Conservation (phyloP, 1,284 basidiomycete genomes). For the Ganoderma meredithae region DNA sequence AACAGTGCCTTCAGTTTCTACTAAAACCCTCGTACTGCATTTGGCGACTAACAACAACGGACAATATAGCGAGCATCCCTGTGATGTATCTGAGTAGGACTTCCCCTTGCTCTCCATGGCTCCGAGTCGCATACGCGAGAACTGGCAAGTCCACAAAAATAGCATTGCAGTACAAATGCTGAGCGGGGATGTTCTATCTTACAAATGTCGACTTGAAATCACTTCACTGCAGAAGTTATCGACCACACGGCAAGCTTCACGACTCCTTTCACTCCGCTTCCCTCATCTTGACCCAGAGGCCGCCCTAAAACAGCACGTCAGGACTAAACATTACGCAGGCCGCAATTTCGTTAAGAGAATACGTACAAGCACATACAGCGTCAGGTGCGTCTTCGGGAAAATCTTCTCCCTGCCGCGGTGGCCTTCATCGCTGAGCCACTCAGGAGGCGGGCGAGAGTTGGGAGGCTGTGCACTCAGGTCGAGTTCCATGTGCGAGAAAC, state of each 20-base stretch:
- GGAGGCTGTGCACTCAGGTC: constrained; percentile 30
- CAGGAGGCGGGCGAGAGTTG: constrained; percentile 25
- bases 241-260: too few relatives aligned
- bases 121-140: background rate
- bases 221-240: too few relatives aligned
- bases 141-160: background rate
- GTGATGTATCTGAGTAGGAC: too few relatives aligned
- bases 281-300: constrained; percentile 39
- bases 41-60: too few relatives aligned
- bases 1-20: too few relatives aligned
- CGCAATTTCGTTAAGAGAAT: background rate
- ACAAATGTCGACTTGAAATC: background rate
- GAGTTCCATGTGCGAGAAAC: background rate
- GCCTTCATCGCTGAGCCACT: constrained; percentile 30
- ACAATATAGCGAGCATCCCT: too few relatives aligned
- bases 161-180: background rate
- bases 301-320: constrained; percentile 30
- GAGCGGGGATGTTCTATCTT: background rate
- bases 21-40: too few relatives aligned
- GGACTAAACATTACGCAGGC: background rate
- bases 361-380: constrained; percentile 29
- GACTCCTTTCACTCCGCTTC: constrained; percentile 27
- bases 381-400: constrained; percentile 31
- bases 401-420: constrained; percentile 31
- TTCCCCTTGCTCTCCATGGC: background rate